phyloP scores from a whole-genome alignment of 768 basidiomycete species.

The Boletus reticuloceps region DNA sequence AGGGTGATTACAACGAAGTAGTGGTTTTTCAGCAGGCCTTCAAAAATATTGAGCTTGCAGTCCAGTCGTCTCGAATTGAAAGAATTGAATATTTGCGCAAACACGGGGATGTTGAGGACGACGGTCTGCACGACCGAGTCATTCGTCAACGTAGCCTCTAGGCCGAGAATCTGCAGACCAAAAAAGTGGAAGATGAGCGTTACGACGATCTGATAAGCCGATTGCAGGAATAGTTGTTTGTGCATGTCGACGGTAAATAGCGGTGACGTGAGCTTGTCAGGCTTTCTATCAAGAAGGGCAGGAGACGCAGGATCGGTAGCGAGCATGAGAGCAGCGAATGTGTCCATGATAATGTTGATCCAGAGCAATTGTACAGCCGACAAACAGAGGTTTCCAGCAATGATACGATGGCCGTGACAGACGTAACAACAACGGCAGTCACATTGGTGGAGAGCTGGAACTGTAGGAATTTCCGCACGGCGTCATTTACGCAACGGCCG shows the following conservation, averaged over 20 bases:
- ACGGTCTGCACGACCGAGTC: conserved; percentile 68
- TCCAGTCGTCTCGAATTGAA: conserved; percentile 90
- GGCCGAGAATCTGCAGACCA: conserved; percentile 68
- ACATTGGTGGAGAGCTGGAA: conserved; percentile 95
- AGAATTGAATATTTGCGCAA: conserved; percentile 96
- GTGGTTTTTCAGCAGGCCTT: conserved; percentile 72
- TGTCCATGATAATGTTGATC: conserved; percentile 99
- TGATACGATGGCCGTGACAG: conserved; percentile 85
- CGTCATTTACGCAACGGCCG: conserved; percentile 98
- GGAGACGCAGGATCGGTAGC: conserved; percentile 94
- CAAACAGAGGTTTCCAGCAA: conserved; percentile 71
- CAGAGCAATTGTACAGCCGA: conserved; percentile 96
- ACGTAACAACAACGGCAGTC: conserved; percentile 92
- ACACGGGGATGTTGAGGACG: conserved; percentile 98
- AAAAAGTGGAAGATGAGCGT: conserved; percentile 89
- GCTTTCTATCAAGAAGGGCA: conserved; percentile 79
- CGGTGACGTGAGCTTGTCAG: conserved; percentile 85
- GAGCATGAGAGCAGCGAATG: conserved; percentile 94
- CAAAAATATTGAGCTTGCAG: conserved; percentile 83
- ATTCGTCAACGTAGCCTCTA: conserved; percentile 34
- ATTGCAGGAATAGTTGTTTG: conserved; percentile 93
- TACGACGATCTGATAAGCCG: conserved; percentile 78
- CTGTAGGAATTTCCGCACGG: conserved; percentile 95
- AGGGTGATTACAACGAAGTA: conserved; percentile 85
- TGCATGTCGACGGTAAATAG: conserved; percentile 93